phyloP scores from a whole-genome alignment of 73 alveolate species.

The Diophrys sp. region DNA sequence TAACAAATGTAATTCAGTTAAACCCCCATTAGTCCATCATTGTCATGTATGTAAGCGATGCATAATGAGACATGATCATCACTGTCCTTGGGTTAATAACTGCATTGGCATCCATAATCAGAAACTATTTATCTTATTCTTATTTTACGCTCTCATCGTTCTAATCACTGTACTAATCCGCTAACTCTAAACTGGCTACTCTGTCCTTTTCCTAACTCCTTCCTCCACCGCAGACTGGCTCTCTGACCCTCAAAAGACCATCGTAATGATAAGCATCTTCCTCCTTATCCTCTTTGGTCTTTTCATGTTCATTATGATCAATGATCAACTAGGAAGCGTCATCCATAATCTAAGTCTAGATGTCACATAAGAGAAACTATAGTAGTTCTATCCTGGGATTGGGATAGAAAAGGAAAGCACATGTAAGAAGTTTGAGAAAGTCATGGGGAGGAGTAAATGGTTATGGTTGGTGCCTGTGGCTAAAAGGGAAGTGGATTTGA shows the following conservation, averaged over 20 bases:
- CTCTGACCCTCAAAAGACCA: neutral
- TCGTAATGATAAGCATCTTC: slow-evolving; percentile 1
- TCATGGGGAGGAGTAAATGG: too few species aligned
- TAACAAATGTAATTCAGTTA: slow-evolving; percentile 23
- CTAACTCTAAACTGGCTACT: too few species aligned
- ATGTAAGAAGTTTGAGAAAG: too few species aligned
- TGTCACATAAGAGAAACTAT: too few species aligned
- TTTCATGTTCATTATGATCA: slow-evolving; percentile 12
- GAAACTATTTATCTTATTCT: slow-evolving; percentile 38
- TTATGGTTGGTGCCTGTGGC: too few species aligned
- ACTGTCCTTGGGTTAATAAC: slow-evolving; percentile 73
- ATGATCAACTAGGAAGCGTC: neutral
- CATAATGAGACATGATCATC: slow-evolving; percentile 65
- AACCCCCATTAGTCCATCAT: slow-evolving; percentile 56
- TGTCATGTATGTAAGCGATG: slow-evolving; percentile 54
- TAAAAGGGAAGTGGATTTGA: too few species aligned
- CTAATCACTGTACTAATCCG: neutral
- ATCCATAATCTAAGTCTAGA: too few species aligned
- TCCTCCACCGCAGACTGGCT: neutral
- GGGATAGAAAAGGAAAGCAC: too few species aligned
- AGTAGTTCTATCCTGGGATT: too few species aligned
- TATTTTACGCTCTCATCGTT: slow-evolving; percentile 7
- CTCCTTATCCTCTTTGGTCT: neutral
- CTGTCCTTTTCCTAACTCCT: neutral
- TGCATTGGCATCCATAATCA: slow-evolving; percentile 59